phyloP scores from a whole-genome alignment of 2,329 filamentous ascomycete genomes.

The Exophiala sp. region DNA sequence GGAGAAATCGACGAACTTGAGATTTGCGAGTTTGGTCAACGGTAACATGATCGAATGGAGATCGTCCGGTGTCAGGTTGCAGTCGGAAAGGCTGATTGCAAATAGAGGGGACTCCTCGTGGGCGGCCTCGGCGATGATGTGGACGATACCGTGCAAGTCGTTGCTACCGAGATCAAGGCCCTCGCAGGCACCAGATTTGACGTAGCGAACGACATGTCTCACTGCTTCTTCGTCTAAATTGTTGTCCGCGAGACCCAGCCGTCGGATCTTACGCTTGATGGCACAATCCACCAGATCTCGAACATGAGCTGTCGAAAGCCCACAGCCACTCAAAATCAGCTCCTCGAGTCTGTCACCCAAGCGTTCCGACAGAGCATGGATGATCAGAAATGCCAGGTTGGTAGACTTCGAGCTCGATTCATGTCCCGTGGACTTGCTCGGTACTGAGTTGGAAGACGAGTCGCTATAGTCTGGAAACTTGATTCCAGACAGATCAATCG shows the following conservation, averaged over 20 bases:
- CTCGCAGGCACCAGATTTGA: constrained; percentile 71
- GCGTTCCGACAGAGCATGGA: constrained; percentile 69
- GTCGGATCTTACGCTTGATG: constrained; percentile 67
- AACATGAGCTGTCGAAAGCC: constrained; percentile 64
- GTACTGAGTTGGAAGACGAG: constrained; percentile 14
- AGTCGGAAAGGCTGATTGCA: constrained; percentile 80
- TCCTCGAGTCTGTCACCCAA: constrained; percentile 74
- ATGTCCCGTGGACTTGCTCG: constrained; percentile 19
- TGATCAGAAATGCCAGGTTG: constrained; percentile 61
- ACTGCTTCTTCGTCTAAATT: constrained; percentile 67
- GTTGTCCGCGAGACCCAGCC: constrained; percentile 80
- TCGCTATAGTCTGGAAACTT: constrained; percentile 54
- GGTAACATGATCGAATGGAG: constrained; percentile 70
- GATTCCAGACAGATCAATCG: constrained; percentile 78
- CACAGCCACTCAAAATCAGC: constrained; percentile 74
- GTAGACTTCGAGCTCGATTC: constrained; percentile 28
- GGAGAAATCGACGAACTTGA: constrained; percentile 86
- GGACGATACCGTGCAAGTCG: constrained; percentile 50
- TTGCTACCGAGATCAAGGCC: constrained; percentile 88
- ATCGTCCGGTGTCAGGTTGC: constrained; percentile 67
- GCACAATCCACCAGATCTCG: constrained; percentile 73
- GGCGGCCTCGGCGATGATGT: constrained; percentile 47
- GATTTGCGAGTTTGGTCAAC: constrained; percentile 61
- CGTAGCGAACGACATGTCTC: constrained; percentile 67
- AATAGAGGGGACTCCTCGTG: constrained; percentile 55